Evolutionary conservation across 202 grass and related monocot species (phyloP), one percentile per base, ranked within the genome.

Genomic region (Zizania palustris): DNA sequence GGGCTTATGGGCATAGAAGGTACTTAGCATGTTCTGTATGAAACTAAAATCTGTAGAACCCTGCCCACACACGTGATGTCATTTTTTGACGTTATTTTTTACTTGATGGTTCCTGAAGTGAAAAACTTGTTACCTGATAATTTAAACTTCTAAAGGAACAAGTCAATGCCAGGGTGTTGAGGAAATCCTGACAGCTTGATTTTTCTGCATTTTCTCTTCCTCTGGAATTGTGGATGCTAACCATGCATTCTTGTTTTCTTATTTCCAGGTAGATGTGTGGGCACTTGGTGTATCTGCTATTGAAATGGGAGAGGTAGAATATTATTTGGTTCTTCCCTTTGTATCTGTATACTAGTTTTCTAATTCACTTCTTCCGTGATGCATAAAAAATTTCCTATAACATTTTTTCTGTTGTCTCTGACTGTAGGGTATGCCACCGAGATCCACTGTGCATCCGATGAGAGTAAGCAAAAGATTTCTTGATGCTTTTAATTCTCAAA

Each of bases 221-320:
- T 65, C 45, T 59, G 45, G n/a, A n/a, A n/a, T 72, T 41, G 19
- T 65, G 67, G 19, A 49, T 82, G 37, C 62, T 64, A 60, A 77
- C 35, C 16, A 7, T 65, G 43, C 62, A 54, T 85, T 44, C 45
- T 20, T 76, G 21, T 35, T 35, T 76, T 40, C 66, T 50, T 19
- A 20, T 77, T 71, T 65, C 66, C 83, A 98, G 95, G 95, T 98
- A 65, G 95, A 98, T 86, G 95, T 98, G 73, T 98, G 95, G 95
- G 95, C 95, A 75, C 89, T 98, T 81, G 95, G 95, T 85, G 91
- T 98, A 60, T 92, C 95, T 50, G 95, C 95, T 73, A 98, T 98
- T 83, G 95, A 98, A 79, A 98, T 98, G 95, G 95, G 87, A 80
- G 95, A 98, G 95, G 95, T 98, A 84, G 15, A 16, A 54, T 28